phyloP scores from a whole-genome alignment of 345 rosid genomes.

The Rhodomyrtus tomentosa region DNA sequence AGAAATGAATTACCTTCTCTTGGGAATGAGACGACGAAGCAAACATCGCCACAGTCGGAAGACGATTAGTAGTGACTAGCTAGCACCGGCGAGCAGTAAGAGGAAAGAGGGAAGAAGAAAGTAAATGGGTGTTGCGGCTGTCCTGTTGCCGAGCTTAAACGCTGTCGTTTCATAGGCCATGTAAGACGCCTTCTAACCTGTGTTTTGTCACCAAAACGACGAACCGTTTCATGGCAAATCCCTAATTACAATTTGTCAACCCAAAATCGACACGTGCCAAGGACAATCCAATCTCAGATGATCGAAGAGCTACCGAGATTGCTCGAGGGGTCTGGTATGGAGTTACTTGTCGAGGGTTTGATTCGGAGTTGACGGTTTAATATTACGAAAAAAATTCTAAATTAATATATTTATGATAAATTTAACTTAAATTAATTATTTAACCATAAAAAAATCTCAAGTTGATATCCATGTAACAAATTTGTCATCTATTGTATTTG shows the following conservation, averaged over 20 bases:
- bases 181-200: neutral
- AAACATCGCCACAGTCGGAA: slow-evolving; percentile 11
- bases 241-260: neutral
- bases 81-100: neutral
- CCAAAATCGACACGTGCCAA: neutral
- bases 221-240: neutral
- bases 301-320: neutral
- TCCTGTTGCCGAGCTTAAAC: neutral
- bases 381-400: too few relatives aligned
- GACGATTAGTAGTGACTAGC: neutral
- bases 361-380: too few relatives aligned
- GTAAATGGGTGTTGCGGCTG: neutral
- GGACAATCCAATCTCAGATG: neutral
- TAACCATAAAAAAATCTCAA: too few relatives aligned
- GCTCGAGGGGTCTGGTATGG: neutral
- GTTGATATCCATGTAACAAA: too few relatives aligned
- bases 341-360: neutral
- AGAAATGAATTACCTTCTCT: slow-evolving; percentile 9
- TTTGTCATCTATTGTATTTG: too few relatives aligned
- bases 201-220: neutral
- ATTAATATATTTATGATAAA: too few relatives aligned
- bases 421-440: too few relatives aligned
- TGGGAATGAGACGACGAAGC: slow-evolving; percentile 13
- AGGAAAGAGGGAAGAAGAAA: neutral
- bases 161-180: neutral